phyloP scores from a whole-genome alignment of 164 flowering plant genomes.

The Pachysandra terminalis region DNA sequence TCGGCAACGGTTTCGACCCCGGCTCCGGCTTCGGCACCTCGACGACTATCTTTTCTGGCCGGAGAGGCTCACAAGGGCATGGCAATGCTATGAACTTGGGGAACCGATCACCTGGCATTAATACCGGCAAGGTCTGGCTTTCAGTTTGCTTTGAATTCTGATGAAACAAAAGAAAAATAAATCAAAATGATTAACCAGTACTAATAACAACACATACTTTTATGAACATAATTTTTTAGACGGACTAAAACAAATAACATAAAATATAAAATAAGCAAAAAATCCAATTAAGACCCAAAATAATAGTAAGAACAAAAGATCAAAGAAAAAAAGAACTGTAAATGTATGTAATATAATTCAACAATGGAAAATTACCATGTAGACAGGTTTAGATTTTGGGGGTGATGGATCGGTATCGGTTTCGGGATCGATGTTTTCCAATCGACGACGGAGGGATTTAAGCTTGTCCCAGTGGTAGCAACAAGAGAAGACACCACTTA shows the following conservation, averaged over 20 bases:
- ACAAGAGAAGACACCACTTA: slow-evolving; percentile 88
- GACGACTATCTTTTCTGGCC: slow-evolving; percentile 28
- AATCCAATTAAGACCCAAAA: neutral
- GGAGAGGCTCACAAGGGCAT: slow-evolving; percentile 60
- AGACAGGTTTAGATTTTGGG: slow-evolving; percentile 34
- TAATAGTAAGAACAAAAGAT: neutral
- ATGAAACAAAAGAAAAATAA: neutral
- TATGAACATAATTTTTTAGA: too few relatives aligned
- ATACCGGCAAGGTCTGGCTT: slow-evolving; percentile 56
- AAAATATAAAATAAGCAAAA: too few relatives aligned
- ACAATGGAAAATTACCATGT: too few relatives aligned
- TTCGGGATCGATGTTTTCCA: slow-evolving; percentile 25
- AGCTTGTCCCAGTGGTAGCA: slow-evolving; percentile 97
- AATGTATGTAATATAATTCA: too few relatives aligned
- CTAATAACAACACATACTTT: too few relatives aligned
- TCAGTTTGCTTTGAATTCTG: slow-evolving; percentile 37
- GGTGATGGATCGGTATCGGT: slow-evolving; percentile 21
- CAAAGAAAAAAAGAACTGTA: neutral
- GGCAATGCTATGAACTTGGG: slow-evolving; percentile 85
- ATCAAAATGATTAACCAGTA: too few relatives aligned
- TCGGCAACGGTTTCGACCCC: slow-evolving; percentile 21
- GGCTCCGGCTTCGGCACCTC: slow-evolving; percentile 19
- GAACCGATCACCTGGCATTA: slow-evolving; percentile 79
- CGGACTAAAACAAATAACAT: too few relatives aligned
- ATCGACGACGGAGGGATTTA: slow-evolving; percentile 53